Evolutionary conservation across 352 stramenopile species (phyloP), one percentile per base, ranked within the genome.

Genomic region (Elongisporangium undulatum): DNA sequence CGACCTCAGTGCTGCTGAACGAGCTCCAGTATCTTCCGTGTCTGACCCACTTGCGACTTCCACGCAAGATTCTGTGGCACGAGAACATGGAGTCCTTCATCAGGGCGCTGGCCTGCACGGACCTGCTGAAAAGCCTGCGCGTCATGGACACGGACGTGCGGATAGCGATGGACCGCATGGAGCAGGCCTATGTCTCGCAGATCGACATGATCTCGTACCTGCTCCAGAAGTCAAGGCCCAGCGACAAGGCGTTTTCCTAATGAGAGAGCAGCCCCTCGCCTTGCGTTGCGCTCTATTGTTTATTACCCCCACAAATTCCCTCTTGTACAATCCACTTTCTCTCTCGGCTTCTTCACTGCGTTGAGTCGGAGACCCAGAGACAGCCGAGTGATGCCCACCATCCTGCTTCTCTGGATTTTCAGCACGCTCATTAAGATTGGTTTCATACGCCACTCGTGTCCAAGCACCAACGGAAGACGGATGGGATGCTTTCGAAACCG

Each of bases 31-130:
- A 72, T 29, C 60, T 94, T 22, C 69, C 75, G 22, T 73, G 71
- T 29, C 61, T 94, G 51, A 82, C 78, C 12, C 80, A 91, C 22
- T 57, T 94, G 29, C 77, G 81, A 7, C 59, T 94, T 17, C 82
- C 85, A 0, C 55, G 59, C 13, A 77, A 85, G 62, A 79, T 94
- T 21, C 63, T 91, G 45, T 75, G 82, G 1, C 71, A 87, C 22
- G 78, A 90, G 24, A 89, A 92, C 61, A 51, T 94, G 21, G 85
- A 94, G 63, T 79, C 87, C 62, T 78, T 92, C 20, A 61, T 94
- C 45, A 75, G 76, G 22, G 78, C 73, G n/a, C 56, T 94, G n/a
- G 76, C 69, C 21, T 89, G 80, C 54, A 56, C 66, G 0, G 64
- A 70, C 23, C 21, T 91, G 21, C 62, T 94, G 8, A 78, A 80